Base-by-base conservation (phyloP, 352 stramenopile species). In the Phytophthora fragariaefolia region DNA sequence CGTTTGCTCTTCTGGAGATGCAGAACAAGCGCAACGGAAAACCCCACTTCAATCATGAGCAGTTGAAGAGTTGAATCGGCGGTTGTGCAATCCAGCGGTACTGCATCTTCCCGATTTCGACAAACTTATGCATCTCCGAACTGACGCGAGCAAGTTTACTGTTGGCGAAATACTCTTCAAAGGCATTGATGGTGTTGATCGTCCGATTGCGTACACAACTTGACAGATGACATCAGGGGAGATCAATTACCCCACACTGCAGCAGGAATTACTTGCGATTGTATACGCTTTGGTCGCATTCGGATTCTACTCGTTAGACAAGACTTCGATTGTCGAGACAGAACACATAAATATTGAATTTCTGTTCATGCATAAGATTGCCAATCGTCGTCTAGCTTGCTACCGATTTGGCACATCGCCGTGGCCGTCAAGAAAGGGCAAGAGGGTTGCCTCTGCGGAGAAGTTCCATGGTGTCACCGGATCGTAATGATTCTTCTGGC, bases 161-260 rank as follows among this genome's bases (percentile, higher is more conserved):
- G 50, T 52, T 5, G 42, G 59, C 6, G 40, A 42, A 40, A 22
- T 48, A 28, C 30, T 63, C 1, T 55, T 55, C 13, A 27, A 55
- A 27, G 43, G 42, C 13, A 17, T 40, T 13, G 38, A 38, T 24
- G 62, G 62, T n/a, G 26, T 62, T 26, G 61, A 57, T 15, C 18
- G 49, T 17, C 40, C 48, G 1, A 57, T 69, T 9, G 60, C 60
- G 15, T 53, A 62, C 20, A 56, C 58, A 13, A 60, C 34, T 30
- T 45, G 51, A 17, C 68, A 73, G 36, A 73, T 66, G 56, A 63
- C 61, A 18, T 46, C 57, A 22, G 57, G 57, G 15, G 51, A 73
- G n/a, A 26, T 68, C 1, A 63, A 63, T n/a, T 72, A 72, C 23
- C 56, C 45, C 12, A 56, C 46, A 1, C 58, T 47, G 18, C 20